These are phyloP conservation scores for Amanita muscaria DNA, from an alignment of 768 basidiomycete genomes.

Conservation along the genomic window DNA sequence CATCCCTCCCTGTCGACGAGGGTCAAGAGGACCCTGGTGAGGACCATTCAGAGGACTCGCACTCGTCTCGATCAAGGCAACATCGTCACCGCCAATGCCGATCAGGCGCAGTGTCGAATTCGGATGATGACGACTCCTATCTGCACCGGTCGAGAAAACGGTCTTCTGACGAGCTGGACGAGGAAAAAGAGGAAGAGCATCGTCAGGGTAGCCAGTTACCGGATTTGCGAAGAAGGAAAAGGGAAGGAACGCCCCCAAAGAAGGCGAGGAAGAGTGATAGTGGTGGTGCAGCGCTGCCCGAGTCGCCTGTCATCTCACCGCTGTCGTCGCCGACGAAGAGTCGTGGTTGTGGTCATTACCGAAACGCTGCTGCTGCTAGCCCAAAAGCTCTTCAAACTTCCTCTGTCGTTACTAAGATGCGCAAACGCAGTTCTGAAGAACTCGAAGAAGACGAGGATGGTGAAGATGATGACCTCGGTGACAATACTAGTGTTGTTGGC, in stretches of 20 bases:
- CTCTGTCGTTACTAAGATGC: constrained; percentile 16
- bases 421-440: constrained; percentile 46
- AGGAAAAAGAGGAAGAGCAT: constrained; percentile 11
- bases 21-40: constrained; percentile 10
- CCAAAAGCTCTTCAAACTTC: too few species aligned
- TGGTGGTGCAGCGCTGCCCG: background rate
- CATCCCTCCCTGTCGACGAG: too few species aligned
- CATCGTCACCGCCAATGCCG: background rate
- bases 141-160: constrained; percentile 13
- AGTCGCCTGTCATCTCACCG: too few species aligned
- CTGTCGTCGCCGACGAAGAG: too few species aligned
- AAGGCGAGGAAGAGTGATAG: constrained; percentile 10
- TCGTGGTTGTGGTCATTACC: too few species aligned
- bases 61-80: too few species aligned
- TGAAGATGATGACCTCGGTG: constrained; percentile 3
- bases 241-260: constrained; percentile 13
- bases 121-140: background rate
- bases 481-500: background rate
- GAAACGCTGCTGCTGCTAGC: background rate
- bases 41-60: background rate
- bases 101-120: background rate
- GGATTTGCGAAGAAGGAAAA: background rate
- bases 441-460: constrained; percentile 25
- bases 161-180: constrained; percentile 13
- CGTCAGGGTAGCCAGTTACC: constrained; percentile 7